Evolutionary conservation across 2,329 filamentous ascomycete species (phyloP), one percentile per base, ranked within the genome.

Genomic region (Nothopassalora personata): DNA sequence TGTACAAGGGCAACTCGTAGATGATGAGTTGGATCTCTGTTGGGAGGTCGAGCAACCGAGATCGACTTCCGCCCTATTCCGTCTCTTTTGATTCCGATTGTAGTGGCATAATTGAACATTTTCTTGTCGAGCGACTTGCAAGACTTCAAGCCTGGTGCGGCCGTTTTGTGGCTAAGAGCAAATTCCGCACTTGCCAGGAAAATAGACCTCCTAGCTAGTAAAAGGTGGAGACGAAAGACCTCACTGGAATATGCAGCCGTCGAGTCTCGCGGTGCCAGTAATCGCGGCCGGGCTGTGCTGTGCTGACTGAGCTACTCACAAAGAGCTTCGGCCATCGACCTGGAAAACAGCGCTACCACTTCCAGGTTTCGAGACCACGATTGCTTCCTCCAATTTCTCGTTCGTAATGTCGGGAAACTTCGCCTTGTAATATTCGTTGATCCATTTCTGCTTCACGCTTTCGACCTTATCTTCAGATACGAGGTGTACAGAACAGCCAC

Each of bases 401-500:
- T 84, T 81, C 0, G 80, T 88, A 53, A 88, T 83, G 62, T 83
- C 80, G 0, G 85, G 85, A 70, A 86, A 87, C 66, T 82, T 82
- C 78, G 87, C 88, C 57, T 82, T 77, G 74, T 95, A 97, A 73
- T 97, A 99, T 71, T 91, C 86, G 63, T 82, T 82, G 68, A 89
- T 84, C 82, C 94, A 86, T 5, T 90, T 90, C 68, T 83, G 80
- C 73, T 84, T 90, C 23, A 99, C 89, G 28, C 79, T 83, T 5
- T 87, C 86, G 0, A 97, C 88, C 75, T 88, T 93, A 69, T 91
- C 83, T 59, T 86, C 89, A 0, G 93, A 89, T 54, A 97, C 88
- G 58, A 99, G 82, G 77, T 99, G 94, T 59, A 99, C 93, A 61
- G 86, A 94, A 77, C 94, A 97, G 2, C 94, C 94, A 62, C 94